These are phyloP conservation scores for Cutaneotrichosporon mucoides DNA, from an alignment of 1,284 basidiomycete genomes.

Conservation along the genomic window DNA sequence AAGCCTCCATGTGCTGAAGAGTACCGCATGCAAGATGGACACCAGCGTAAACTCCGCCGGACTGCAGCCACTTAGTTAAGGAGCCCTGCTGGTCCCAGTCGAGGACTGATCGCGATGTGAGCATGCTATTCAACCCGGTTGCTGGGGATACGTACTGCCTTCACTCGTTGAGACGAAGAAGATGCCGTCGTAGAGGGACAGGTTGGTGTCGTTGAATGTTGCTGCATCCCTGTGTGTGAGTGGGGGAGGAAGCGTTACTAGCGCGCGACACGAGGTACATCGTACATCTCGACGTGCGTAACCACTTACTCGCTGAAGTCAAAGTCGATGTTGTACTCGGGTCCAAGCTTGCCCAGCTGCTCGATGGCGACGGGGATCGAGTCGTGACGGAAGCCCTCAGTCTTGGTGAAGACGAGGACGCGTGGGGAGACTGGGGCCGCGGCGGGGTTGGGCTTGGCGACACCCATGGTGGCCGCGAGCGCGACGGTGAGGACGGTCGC, in stretches of 20 bases:
- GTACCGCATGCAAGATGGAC: constrained; percentile 62
- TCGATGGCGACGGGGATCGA: constrained; percentile 67
- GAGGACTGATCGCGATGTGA: constrained; percentile 54
- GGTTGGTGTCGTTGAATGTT: constrained; percentile 58
- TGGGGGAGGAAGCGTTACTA: too few relatives aligned
- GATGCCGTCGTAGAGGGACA: constrained; percentile 62
- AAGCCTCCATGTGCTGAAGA: constrained; percentile 64
- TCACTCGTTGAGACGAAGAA: constrained; percentile 67
- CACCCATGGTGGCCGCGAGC: neutral
- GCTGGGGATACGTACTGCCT: constrained; percentile 51
- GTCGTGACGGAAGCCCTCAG: constrained; percentile 60
- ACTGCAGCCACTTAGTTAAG: constrained; percentile 62
- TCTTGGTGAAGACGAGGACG: constrained; percentile 42
- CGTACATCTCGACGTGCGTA: too few relatives aligned
- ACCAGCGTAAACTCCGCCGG: constrained; percentile 46
- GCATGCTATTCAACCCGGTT: neutral
- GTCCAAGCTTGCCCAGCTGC: constrained; percentile 50
- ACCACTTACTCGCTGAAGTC: constrained; percentile 57
- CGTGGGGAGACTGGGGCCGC: constrained; percentile 13
- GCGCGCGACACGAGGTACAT: too few relatives aligned
- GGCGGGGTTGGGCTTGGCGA: constrained; percentile 6
- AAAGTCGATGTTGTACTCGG: constrained; percentile 56
- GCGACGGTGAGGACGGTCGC: constrained; percentile 1
- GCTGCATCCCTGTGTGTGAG: constrained; percentile 50
- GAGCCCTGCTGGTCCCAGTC: constrained; percentile 59